Conservation (phyloP, 495 filamentous ascomycete species). For the Rhypophila decipiens region DNA sequence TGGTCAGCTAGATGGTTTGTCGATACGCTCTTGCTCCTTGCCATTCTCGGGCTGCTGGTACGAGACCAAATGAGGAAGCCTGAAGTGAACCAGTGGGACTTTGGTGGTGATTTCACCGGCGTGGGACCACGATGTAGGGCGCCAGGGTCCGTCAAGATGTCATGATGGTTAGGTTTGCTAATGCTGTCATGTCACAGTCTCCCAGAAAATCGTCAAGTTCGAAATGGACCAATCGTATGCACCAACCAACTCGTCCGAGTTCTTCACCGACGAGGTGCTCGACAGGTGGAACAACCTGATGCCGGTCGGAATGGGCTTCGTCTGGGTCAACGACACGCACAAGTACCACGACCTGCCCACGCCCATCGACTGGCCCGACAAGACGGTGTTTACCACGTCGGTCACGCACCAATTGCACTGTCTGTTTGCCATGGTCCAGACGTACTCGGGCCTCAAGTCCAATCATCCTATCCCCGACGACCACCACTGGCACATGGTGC, state of each 20-base stretch:
- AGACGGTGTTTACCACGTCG: conserved; percentile 43
- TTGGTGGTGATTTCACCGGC: conserved; percentile 37
- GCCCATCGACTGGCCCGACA: conserved; percentile 41
- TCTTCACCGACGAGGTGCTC: conserved; percentile 38
- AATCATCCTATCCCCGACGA: conserved; percentile 34
- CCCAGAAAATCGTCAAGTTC: conserved; percentile 37
- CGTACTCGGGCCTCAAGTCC: conserved; percentile 35
- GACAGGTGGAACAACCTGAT: conserved; percentile 38
- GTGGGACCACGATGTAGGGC: conserved; percentile 17
- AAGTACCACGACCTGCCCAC: conserved; percentile 41
- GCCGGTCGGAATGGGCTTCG: conserved; percentile 43
- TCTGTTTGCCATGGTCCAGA: conserved; percentile 41
- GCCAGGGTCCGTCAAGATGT: too few relatives aligned
- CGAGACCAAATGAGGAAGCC: conserved; percentile 23
- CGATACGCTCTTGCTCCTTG: conserved; percentile 27
- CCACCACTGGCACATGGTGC: conserved; percentile 46
- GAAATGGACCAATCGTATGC: conserved; percentile 36
- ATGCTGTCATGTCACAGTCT: too few relatives aligned
- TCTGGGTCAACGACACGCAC: conserved; percentile 37
- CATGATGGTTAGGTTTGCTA: too few relatives aligned
- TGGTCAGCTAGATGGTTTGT: conserved; percentile 28
- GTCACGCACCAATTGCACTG: conserved; percentile 42
- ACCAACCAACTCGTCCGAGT: conserved; percentile 39
- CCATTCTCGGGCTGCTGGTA: conserved; percentile 26
- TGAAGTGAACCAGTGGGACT: conserved; percentile 23